Evolutionary conservation across 2,329 filamentous ascomycete genomes (phyloP).

Genomic region (Falciphora oryzae): DNA sequence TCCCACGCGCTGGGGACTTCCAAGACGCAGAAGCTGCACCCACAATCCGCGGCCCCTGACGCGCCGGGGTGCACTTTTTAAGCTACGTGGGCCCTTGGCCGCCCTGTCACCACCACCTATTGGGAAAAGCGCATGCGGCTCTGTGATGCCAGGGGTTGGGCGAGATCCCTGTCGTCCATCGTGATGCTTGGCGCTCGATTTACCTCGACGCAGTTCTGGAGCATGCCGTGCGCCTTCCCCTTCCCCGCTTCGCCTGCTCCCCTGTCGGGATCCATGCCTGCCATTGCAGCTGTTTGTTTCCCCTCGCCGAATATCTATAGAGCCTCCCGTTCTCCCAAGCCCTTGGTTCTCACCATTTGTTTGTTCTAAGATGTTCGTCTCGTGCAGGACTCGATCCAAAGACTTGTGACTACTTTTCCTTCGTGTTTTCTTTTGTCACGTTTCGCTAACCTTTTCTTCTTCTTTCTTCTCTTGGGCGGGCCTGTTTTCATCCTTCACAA

Average conservation of each 20-base stretch:
- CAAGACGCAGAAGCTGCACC: background rate
- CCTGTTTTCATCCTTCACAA: background rate
- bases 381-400: background rate
- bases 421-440: background rate
- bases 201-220: background rate
- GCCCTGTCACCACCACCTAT: background rate
- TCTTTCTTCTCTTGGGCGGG: background rate
- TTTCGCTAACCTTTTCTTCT: background rate
- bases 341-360: background rate
- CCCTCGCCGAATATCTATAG: background rate
- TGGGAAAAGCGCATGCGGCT: background rate
- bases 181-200: background rate
- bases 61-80: background rate
- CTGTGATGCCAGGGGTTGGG: background rate
- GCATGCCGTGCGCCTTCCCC: background rate
- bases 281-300: background rate
- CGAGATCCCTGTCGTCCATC: background rate
- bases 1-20: background rate
- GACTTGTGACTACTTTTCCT: background rate
- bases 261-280: background rate
- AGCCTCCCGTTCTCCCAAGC: background rate
- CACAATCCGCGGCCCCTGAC: background rate
- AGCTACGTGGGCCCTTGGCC: background rate
- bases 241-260: background rate
- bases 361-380: background rate